Evolutionary conservation across 352 stramenopile species (phyloP).

Genomic region (Globisporangium spinosum): DNA sequence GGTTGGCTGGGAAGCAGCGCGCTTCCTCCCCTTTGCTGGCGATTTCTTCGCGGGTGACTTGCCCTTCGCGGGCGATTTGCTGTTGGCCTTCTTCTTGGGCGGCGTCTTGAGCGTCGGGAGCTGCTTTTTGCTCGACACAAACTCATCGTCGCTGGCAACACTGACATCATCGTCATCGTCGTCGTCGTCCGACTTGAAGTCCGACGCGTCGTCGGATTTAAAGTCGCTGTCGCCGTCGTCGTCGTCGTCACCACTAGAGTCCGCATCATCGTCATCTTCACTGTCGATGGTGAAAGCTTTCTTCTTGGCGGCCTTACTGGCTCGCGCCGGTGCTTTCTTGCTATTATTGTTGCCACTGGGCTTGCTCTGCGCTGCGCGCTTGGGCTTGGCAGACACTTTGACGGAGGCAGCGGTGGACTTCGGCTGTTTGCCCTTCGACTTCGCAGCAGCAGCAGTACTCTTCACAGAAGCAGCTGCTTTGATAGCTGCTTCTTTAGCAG

Average conservation of each 20-base stretch:
- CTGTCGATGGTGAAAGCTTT: not conserved
- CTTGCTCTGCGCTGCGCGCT: conserved; percentile 19
- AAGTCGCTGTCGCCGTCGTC: conserved; percentile 54
- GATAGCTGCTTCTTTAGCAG: not conserved
- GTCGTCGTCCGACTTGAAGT: conserved; percentile 22
- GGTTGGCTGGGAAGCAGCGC: not conserved
- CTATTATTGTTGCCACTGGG: not conserved
- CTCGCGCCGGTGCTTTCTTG: not conserved
- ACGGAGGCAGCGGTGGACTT: not conserved
- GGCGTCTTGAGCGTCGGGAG: conserved; percentile 19
- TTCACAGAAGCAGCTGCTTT: not conserved
- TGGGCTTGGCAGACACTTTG: conserved; percentile 9
- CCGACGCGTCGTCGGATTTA: conserved; percentile 1
- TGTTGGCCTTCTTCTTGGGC: conserved; percentile 10
- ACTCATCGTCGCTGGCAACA: conserved; percentile 31
- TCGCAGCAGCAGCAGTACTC: not conserved
- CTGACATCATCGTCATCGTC: conserved; percentile 15
- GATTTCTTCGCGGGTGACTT: conserved; percentile 13
- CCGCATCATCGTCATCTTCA: conserved; percentile 26
- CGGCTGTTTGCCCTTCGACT: not conserved
- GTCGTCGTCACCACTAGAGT: conserved; percentile 28
- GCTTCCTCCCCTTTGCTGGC: conserved; percentile 1
- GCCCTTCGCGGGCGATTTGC: conserved; percentile 14
- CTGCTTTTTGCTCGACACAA: conserved; percentile 20
- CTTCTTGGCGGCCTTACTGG: conserved; percentile 6